These are phyloP conservation scores for Yarrowia sp. DNA, from an alignment of 805 yeast genomes.

Conservation along the genomic window DNA sequence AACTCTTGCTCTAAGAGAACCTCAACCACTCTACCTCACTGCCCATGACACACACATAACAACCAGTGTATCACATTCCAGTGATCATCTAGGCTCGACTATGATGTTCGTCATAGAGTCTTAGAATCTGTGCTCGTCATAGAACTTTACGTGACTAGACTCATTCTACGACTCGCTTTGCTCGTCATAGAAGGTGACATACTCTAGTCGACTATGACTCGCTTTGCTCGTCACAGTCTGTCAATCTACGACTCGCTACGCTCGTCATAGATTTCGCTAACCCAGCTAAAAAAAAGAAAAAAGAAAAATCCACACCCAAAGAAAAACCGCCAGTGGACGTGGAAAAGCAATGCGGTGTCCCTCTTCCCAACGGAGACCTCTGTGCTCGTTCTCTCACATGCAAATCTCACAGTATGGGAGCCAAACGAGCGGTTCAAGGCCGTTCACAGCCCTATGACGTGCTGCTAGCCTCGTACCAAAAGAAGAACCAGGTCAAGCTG, in stretches of 20 bases:
- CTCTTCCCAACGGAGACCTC: conserved; percentile 77
- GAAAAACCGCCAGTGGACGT: conserved; percentile 81
- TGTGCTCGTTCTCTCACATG: conserved; percentile 90
- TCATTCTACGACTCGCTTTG: too few relatives aligned
- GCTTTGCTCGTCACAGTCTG: too few relatives aligned
- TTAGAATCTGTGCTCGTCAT: too few relatives aligned
- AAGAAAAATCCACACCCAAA: conserved; percentile 42
- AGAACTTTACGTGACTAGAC: too few relatives aligned
- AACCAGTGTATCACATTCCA: too few relatives aligned
- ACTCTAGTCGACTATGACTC: too few relatives aligned
- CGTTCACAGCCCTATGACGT: conserved; percentile 84
- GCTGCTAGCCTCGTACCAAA: conserved; percentile 79
- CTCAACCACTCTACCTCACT: too few relatives aligned
- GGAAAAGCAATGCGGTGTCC: conserved; percentile 89
- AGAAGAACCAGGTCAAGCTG: conserved; percentile 79
- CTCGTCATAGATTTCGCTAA: neutral
- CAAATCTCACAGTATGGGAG: conserved; percentile 93
- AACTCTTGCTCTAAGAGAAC: too few relatives aligned
- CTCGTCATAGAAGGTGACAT: too few relatives aligned
- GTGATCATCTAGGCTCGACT: too few relatives aligned
- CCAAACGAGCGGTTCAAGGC: conserved; percentile 85
- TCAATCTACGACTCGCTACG: neutral
- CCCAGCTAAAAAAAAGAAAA: conserved; percentile 33
- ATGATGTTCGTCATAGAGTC: too few relatives aligned
- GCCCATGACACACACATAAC: too few relatives aligned